phyloP scores from a whole-genome alignment of 768 basidiomycete genomes.

The Cantharellus cinnabarinus region DNA sequence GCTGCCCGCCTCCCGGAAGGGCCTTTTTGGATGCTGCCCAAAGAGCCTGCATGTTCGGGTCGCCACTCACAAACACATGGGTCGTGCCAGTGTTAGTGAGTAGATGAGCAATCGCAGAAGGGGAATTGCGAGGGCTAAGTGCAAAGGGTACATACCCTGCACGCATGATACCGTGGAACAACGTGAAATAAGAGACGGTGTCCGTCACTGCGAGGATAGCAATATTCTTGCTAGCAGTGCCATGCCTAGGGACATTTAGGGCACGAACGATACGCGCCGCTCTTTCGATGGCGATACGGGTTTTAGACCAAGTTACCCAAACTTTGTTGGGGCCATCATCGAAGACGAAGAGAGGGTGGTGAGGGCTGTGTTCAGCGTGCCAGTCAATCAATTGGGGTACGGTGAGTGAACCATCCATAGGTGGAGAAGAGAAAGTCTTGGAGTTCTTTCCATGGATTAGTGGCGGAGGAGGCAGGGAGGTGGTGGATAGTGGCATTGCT shows the following conservation, averaged over 20 bases:
- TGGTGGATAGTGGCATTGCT: too few species aligned
- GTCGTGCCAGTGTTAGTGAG: conserved; percentile 11
- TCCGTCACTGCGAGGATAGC: conserved; percentile 14
- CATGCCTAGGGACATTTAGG: background rate
- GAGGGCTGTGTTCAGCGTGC: conserved; percentile 13
- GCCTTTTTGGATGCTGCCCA: background rate
- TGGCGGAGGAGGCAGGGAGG: background rate
- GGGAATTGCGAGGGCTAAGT: conserved; percentile 19
- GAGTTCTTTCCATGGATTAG: conserved; percentile 14
- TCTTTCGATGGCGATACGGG: conserved; percentile 6
- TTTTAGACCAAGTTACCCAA: conserved; percentile 8
- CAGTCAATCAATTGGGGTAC: conserved; percentile 20
- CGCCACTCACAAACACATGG: conserved; percentile 12
- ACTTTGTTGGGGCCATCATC: conserved; percentile 6
- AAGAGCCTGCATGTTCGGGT: background rate
- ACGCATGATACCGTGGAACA: conserved; percentile 8
- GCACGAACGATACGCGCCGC: conserved; percentile 1
- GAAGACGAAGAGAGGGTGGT: conserved; percentile 19
- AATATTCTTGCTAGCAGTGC: conserved; percentile 2
- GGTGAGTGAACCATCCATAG: conserved; percentile 16
- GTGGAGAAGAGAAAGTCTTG: conserved; percentile 19
- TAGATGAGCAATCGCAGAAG: conserved; percentile 19
- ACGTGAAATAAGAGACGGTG: conserved; percentile 9
- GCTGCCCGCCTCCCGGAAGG: too few species aligned
- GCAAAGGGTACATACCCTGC: conserved; percentile 16